Percentiles rank a stretch among this genome's conserved stretches.
Evolutionary conservation across 2,329 filamentous ascomycete species (phyloP).

Genomic region (Nemania diffusa): DNA sequence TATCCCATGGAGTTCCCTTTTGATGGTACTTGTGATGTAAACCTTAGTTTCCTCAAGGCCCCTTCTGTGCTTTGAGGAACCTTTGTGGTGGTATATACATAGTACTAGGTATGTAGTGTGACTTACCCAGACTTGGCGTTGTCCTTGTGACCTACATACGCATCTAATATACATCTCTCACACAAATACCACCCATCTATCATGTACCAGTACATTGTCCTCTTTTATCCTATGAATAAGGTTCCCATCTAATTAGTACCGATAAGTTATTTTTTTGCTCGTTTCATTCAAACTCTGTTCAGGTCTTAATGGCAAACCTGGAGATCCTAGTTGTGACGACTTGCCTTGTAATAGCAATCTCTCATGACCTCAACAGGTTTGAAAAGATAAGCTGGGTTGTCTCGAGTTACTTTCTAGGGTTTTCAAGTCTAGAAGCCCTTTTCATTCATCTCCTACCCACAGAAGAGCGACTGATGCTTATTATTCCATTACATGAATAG

Average conservation of each 20-base stretch:
- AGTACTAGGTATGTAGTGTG: too few relatives aligned
- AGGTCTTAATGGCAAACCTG: conserved; percentile 33
- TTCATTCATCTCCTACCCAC: not conserved
- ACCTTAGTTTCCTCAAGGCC: not conserved
- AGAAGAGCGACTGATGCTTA: not conserved
- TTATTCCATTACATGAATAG: conserved; percentile 2
- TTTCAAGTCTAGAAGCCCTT: conserved; percentile 15
- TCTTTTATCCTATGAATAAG: too few relatives aligned
- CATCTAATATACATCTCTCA: too few relatives aligned
- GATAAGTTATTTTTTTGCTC: not conserved
- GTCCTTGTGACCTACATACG: too few relatives aligned
- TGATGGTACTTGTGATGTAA: too few relatives aligned
- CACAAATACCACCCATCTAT: too few relatives aligned
- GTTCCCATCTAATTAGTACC: too few relatives aligned
- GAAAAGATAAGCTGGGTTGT: conserved; percentile 32
- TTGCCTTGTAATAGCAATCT: conserved; percentile 28
- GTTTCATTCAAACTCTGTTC: not conserved
- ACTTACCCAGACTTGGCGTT: too few relatives aligned
- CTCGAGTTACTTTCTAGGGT: conserved; percentile 29
- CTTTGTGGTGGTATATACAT: too few relatives aligned
- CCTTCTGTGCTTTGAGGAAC: too few relatives aligned
- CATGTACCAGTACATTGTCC: too few relatives aligned
- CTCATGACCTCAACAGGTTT: conserved; percentile 28
- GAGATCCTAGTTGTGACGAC: conserved; percentile 32
- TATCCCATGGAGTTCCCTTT: too few relatives aligned